These are phyloP conservation scores for Dictyostelium firmibasis DNA, from an alignment of 78 protist genomes.

Conservation along the genomic window DNA sequence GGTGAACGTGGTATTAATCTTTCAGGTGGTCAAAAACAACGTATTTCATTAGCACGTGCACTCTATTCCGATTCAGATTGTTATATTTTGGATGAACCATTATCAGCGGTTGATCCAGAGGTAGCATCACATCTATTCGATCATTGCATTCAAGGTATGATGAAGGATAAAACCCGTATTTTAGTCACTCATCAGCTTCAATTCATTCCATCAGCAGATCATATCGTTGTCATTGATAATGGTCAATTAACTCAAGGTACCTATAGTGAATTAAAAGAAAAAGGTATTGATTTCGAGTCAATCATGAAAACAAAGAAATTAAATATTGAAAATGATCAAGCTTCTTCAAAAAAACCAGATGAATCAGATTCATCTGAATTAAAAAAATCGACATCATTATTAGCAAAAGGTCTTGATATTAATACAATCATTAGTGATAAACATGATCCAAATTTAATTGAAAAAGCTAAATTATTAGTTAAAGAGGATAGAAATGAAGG, in stretches of 20 bases:
- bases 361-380: neutral
- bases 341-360: neutral
- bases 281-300: conserved; percentile 72
- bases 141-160: conserved; percentile 65
- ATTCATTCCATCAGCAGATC: conserved; percentile 85
- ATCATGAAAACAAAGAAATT: conserved; percentile 57
- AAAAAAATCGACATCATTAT: neutral
- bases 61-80: conserved; percentile 86
- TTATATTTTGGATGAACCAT: conserved; percentile 93
- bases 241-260: conserved; percentile 73
- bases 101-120: conserved; percentile 94
- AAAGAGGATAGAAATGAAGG: conserved; percentile 48
- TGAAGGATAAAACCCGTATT: conserved; percentile 72
- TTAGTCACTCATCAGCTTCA: conserved; percentile 89
- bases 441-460: neutral
- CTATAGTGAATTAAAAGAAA: conserved; percentile 42
- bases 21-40: conserved; percentile 97
- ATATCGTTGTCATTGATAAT: conserved; percentile 69
- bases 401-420: neutral
- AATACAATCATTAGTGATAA: neutral
- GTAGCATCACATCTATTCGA: conserved; percentile 87
- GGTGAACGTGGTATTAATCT: conserved; percentile 98
- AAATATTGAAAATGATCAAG: neutral
- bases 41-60: conserved; percentile 95
- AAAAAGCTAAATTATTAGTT: conserved; percentile 27